Base-by-base conservation (phyloP, 2,329 filamentous ascomycete genomes). In the Harringtonia aguacate region DNA sequence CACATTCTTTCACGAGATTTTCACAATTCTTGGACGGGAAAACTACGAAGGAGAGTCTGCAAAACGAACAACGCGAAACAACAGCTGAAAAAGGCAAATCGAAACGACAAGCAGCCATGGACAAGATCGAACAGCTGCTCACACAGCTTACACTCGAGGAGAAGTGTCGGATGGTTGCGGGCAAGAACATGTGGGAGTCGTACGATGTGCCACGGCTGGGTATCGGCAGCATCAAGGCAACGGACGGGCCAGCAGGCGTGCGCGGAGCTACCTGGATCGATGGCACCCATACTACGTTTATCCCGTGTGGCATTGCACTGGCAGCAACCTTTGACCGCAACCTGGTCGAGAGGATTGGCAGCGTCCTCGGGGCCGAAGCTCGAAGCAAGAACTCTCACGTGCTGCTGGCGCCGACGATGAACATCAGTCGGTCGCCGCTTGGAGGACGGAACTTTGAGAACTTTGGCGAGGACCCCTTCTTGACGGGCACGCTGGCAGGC, bases 311-410 rank as follows among this genome's bases (percentile, higher is more conserved):
- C n/a, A 63, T 64, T 6, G 62, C 61, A 10, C 58, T 70, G 10
- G 82, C 75, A 20, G 78, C 80, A 5, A 83, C 82, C 9, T 86
- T 79, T 74, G 77, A 84, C 57, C 72, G 72, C 45, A 61, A 68
- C n/a, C 68, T 84, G 31, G 75, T 39, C n/a, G 37, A 39, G 27
- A n/a, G 24, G 8, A 15, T 81, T 45, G 79, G 77, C 55, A 64
- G 69, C 36, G 76, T 79, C 28, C 82, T 86, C 74, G 82, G 78
- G 14, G 61, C 70, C 41, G 82, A 86, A 56, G 73, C 79, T 53
- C 72, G 69, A 47, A 74, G 63, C 46, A 86, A 86, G 62, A 81
- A 81, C 45, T 70, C 81, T 17, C 79, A 85, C 55, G 70, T 84
- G 12, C 74, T 80, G 53, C 67, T 86, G 28, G 81, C 80, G 8